Evolutionary conservation across 495 filamentous ascomycete genomes (phyloP), one percentile per base, ranked within the genome.

Genomic region (Talaromyces borbonicus): DNA sequence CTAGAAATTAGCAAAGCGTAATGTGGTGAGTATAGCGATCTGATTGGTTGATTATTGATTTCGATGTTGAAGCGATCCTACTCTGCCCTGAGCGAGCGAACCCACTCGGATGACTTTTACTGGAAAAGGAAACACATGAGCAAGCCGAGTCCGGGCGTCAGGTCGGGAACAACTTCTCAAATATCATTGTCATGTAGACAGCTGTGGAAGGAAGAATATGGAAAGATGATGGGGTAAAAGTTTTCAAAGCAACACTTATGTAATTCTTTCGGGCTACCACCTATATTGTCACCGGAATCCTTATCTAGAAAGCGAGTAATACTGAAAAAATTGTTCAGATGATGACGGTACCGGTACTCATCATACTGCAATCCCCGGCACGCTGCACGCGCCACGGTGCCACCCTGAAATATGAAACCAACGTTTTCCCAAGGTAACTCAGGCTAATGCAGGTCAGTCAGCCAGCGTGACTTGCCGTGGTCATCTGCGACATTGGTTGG

Each of bases 21-120:
- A 38, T 8, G 8, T 38, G 4, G 5, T 6, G 11, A 36, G 19
- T 36, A 18, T 8, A 9, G 19, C 14, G 14, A 2, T 2, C 14
- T 38, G 35, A 38, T 38, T 38, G 35, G 35, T 20, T 0, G 35
- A 20, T 4, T 9, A 16, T n/a, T 16, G 16, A 38, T 38, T 38
- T 38, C 19, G 35, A 38, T 38, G 8, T 38, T 22, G 16, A 38
- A 16, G 35, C 35, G 35, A 38, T 38, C 35, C 35, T 38, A 38
- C 35, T 38, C 35, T 38, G 35, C 9, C 9, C 22, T 6, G 22
- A 22, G 22, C n/a, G 15, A 11, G 35, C 16, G 8, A 38, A 38
- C 22, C 35, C 35, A 38, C 35, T 23, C 35, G 35, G 35, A 38
- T 38, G 35, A 38, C 35, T 38, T 20, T 38, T 8, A 9, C 11